Conservation (phyloP, 257 asterid species). For the Solanum clarkiae region DNA sequence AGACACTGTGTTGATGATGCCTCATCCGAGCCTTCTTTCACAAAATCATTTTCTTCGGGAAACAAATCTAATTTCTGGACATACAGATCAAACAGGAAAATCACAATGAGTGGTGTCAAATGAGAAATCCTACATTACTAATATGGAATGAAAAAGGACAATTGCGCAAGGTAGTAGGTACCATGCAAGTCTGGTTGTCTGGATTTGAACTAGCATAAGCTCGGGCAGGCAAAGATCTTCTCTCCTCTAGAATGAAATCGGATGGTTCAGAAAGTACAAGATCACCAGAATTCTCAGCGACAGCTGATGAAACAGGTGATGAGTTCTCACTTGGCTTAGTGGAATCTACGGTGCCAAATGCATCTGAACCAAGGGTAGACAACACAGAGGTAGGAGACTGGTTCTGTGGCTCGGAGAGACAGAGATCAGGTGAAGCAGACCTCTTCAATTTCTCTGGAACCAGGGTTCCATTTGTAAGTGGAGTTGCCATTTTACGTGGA, state of each 20-base stretch:
- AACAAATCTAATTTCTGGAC: conserved; percentile 43
- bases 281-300: conserved; percentile 7
- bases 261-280: conserved; percentile 14
- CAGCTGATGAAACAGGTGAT: conserved; percentile 39
- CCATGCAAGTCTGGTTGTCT: conserved; percentile 36
- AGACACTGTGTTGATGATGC: conserved; percentile 34
- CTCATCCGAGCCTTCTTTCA: conserved; percentile 31
- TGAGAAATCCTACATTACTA: not conserved
- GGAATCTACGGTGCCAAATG: conserved; percentile 24
- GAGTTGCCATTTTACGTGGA: conserved; percentile 65
- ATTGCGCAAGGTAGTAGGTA: conserved; percentile 13
- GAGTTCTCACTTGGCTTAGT: conserved; percentile 22
- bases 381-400: conserved; percentile 73
- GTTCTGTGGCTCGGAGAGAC: conserved; percentile 25
- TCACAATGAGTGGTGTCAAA: conserved; percentile 14
- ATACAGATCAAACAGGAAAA: not conserved
- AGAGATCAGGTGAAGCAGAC: conserved; percentile 14
- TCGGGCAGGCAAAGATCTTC: conserved; percentile 8
- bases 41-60: conserved; percentile 15
- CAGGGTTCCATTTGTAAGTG: conserved; percentile 8
- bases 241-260: conserved; percentile 20
- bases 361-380: conserved; percentile 50
- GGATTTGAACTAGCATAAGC: conserved; percentile 25
- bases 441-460: conserved; percentile 19
- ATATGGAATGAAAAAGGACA: not conserved